phyloP scores from a whole-genome alignment of 2,329 filamentous ascomycete genomes.

The Aureobasidium sp. region DNA sequence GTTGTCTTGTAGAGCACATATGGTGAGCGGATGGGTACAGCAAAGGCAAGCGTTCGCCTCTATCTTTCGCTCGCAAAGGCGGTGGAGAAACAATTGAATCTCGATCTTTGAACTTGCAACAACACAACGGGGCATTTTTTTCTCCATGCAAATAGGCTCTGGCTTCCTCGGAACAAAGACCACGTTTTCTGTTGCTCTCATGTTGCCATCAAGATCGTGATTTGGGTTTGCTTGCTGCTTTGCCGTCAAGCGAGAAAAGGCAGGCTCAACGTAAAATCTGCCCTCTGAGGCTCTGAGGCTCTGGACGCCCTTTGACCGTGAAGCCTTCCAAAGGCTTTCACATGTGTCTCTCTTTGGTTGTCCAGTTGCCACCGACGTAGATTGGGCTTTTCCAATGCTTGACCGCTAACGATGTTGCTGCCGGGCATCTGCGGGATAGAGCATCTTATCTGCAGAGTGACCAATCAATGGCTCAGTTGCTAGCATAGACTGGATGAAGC shows the following conservation, averaged over 20 bases:
- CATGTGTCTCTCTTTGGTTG: background rate
- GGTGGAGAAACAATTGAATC: background rate
- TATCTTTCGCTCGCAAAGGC: background rate
- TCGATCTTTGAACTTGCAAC: background rate
- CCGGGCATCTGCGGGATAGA: background rate
- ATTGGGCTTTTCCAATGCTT: background rate
- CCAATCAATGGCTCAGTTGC: background rate
- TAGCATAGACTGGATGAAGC: background rate
- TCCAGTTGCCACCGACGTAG: conserved; percentile 10
- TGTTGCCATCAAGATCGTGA: background rate
- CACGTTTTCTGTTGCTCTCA: background rate
- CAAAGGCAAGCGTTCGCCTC: background rate
- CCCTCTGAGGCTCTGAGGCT: background rate
- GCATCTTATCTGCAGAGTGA: background rate
- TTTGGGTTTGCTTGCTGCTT: background rate
- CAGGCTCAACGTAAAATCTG: background rate
- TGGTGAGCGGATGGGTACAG: too few species aligned
- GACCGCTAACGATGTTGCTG: background rate
- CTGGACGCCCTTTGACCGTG: background rate
- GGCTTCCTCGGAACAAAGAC: background rate
- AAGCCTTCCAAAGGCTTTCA: background rate
- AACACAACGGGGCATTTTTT: background rate
- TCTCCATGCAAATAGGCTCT: background rate
- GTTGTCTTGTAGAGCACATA: too few species aligned
- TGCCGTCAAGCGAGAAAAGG: background rate